A percentile compares a stretch with the other conserved stretches of the same genome.
Conservation (phyloP, 257 asterid species). For the Primulina huaijiensis region DNA sequence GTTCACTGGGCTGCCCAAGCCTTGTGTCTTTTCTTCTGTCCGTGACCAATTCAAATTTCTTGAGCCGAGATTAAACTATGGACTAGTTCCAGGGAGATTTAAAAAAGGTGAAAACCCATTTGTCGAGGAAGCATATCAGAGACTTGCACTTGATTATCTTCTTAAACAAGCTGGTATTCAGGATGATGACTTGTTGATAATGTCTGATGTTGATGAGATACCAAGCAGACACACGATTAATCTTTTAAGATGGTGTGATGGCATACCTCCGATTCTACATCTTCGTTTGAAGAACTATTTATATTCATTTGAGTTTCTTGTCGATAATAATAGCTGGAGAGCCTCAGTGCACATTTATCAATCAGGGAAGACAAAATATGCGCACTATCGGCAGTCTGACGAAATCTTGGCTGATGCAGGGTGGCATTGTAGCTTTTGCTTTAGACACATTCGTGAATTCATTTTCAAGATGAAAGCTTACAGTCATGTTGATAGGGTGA, state of each 20-base stretch:
- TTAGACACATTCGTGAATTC: constrained; percentile 59
- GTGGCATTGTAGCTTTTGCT: constrained; percentile 90
- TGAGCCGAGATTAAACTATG: constrained; percentile 67
- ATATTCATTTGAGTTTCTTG: constrained; percentile 74
- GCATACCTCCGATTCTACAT: constrained; percentile 59
- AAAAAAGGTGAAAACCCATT: constrained; percentile 73
- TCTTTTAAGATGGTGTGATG: constrained; percentile 83
- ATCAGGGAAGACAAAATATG: constrained; percentile 73
- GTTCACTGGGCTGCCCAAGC: constrained; percentile 71
- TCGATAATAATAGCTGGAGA: constrained; percentile 75
- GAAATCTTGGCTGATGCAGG: constrained; percentile 66
- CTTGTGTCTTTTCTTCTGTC: constrained; percentile 46
- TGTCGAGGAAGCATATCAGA: constrained; percentile 78
- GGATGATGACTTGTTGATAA: constrained; percentile 69
- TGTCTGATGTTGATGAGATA: constrained; percentile 82
- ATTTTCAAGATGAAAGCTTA: constrained; percentile 83
- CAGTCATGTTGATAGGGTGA: constrained; percentile 72
- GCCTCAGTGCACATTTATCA: constrained; percentile 70
- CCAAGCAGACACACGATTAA: constrained; percentile 74
- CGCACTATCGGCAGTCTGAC: constrained; percentile 77
- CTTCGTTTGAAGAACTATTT: constrained; percentile 72
- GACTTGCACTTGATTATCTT: constrained; percentile 76
- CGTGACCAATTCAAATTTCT: constrained; percentile 58
- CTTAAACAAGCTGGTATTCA: constrained; percentile 78
- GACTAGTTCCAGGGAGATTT: constrained; percentile 71